Conservation (phyloP, 441 rosid species). For the Pelargonium cotyledonis region DNA sequence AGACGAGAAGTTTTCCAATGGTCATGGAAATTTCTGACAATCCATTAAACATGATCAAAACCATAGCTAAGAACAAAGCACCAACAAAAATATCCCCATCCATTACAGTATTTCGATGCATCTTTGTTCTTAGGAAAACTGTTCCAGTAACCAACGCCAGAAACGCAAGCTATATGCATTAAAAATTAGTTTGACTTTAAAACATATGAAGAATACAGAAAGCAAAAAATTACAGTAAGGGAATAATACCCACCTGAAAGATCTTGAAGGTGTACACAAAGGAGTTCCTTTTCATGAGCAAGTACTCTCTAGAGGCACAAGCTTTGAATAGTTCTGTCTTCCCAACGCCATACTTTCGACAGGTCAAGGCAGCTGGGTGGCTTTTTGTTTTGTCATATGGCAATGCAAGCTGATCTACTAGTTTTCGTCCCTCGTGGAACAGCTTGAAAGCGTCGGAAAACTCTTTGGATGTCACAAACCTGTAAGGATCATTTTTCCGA, state of each 20-base stretch:
- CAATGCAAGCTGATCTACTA: slow-evolving; percentile 44
- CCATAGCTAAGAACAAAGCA: slow-evolving; percentile 47
- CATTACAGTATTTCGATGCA: slow-evolving; percentile 32
- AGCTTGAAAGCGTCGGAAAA: slow-evolving; percentile 68
- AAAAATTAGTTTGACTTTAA: slow-evolving; percentile 10
- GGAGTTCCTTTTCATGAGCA: slow-evolving; percentile 86
- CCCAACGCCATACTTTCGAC: slow-evolving; percentile 54
- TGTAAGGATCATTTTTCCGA: slow-evolving; percentile 45
- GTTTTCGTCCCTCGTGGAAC: slow-evolving; percentile 46
- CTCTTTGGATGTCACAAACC: slow-evolving; percentile 50
- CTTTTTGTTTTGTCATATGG: slow-evolving; percentile 56
- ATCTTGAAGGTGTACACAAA: slow-evolving; percentile 74
- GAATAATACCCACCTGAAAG: slow-evolving; percentile 39
- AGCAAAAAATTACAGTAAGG: background rate
- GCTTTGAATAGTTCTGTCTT: slow-evolving; percentile 60
- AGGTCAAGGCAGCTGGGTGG: slow-evolving; percentile 73
- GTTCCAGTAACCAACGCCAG: slow-evolving; percentile 47
- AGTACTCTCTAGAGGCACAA: slow-evolving; percentile 53
- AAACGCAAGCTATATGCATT: slow-evolving; percentile 34
- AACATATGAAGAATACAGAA: background rate
- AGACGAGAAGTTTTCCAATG: slow-evolving; percentile 68
- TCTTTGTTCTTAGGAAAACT: slow-evolving; percentile 53
- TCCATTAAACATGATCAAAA: slow-evolving; percentile 59
- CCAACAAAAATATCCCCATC: slow-evolving; percentile 60
- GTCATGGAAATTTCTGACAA: slow-evolving; percentile 65